These are phyloP conservation scores for Aspergillus conjunctus DNA, from an alignment of 495 filamentous ascomycete genomes.

Conservation along the genomic window DNA sequence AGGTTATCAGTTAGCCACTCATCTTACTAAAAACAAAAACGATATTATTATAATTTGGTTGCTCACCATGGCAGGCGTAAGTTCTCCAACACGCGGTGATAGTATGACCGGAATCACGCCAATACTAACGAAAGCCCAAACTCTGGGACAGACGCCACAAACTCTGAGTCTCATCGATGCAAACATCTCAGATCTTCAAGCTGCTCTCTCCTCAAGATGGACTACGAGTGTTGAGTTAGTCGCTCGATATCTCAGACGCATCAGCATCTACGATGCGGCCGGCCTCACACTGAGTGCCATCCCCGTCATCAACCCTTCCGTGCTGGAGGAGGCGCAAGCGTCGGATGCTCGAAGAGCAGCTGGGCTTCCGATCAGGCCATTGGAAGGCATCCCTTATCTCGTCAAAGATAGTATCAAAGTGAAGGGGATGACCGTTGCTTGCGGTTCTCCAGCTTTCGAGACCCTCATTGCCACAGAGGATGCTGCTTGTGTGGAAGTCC, in stretches of 20 bases:
- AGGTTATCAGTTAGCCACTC: background rate
- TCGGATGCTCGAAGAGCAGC: slow-evolving; percentile 36
- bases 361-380: slow-evolving; percentile 40
- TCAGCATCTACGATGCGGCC: slow-evolving; percentile 37
- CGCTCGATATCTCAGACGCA: slow-evolving; percentile 52
- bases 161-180: slow-evolving; percentile 21
- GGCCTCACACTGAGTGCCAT: slow-evolving; percentile 37
- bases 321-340: slow-evolving; percentile 34
- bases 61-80: slow-evolving; percentile 6
- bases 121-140: slow-evolving; percentile 5
- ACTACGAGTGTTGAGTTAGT: slow-evolving; percentile 52
- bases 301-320: slow-evolving; percentile 34
- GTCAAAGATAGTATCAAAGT: slow-evolving; percentile 76
- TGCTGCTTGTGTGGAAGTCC: slow-evolving; percentile 59
- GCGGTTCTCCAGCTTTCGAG: slow-evolving; percentile 57
- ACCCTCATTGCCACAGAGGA: slow-evolving; percentile 65
- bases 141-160: background rate
- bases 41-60: background rate
- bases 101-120: background rate
- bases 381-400: slow-evolving; percentile 73
- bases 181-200: slow-evolving; percentile 21
- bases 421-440: slow-evolving; percentile 62
- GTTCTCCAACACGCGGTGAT: background rate
- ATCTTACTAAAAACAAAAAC: background rate
- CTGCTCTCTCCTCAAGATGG: slow-evolving; percentile 16